phyloP scores from a whole-genome alignment of 805 yeast genomes.

The Candida pseudofarinosa region DNA sequence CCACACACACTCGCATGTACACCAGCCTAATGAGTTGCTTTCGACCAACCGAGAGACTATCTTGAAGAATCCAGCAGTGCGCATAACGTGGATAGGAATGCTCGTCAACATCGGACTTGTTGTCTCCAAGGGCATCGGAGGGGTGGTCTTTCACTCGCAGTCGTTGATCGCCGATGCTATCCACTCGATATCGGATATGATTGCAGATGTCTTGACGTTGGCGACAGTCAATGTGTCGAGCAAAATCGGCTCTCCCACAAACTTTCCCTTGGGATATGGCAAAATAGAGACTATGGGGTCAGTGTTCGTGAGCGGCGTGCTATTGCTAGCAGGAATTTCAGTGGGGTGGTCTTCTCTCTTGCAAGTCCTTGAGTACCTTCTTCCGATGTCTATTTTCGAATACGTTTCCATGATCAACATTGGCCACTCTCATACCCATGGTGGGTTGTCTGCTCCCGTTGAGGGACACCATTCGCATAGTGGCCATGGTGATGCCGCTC shows the following conservation, averaged over 20 bases:
- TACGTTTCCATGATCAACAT: constrained; percentile 44
- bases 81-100: constrained; percentile 90
- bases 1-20: constrained; percentile 44
- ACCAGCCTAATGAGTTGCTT: constrained; percentile 41
- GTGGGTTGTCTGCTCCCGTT: constrained; percentile 10
- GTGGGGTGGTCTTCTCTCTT: constrained; percentile 84
- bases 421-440: constrained; percentile 53
- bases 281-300: constrained; percentile 92
- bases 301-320: constrained; percentile 75
- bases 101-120: constrained; percentile 84
- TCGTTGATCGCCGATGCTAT: constrained; percentile 92
- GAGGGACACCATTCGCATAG: constrained; percentile 12
- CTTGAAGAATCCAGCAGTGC: constrained; percentile 71
- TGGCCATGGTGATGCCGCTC: constrained; percentile 11
- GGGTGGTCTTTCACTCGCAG: constrained; percentile 89
- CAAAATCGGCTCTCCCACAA: constrained; percentile 50
- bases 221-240: constrained; percentile 79
- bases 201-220: constrained; percentile 84
- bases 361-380: constrained; percentile 59
- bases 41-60: constrained; percentile 22
- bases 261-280: constrained; percentile 87
- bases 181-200: constrained; percentile 86
- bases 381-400: constrained; percentile 62
- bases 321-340: constrained; percentile 82
- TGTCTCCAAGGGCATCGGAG: constrained; percentile 80